phyloP scores from a whole-genome alignment of 176 grass and related monocot species.

The Sorghum bicolor region Sorghum_bicolor_NCBIv3 NC_012876.2:16066001-16066500 shows the following conservation, averaged over 20 bases:
- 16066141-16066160: too few species aligned
- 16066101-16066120: too few species aligned
- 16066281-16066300: conserved; percentile 85
- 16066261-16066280: conserved; percentile 53
- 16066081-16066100: too few species aligned
- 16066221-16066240: too few species aligned
- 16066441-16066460: conserved; percentile 65
- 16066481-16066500: conserved; percentile 64
- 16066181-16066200: too few species aligned
- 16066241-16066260: conserved; percentile 10
- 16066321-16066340: conserved; percentile 58
- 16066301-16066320: conserved; percentile 94
- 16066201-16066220: too few species aligned
- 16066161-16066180: too few species aligned
- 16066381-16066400: conserved; percentile 63
- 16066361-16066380: conserved; percentile 35
- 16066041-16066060: too few species aligned
- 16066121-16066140: too few species aligned
- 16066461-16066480: conserved; percentile 53
- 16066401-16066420: conserved; percentile 36
- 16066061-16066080: too few species aligned
- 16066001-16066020: not conserved
- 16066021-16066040: not conserved
- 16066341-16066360: conserved; percentile 5
- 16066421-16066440: conserved; percentile 75